Base-by-base conservation (phyloP, 2,329 filamentous ascomycete species). In the Bimuria novae-zelandiae region DNA sequence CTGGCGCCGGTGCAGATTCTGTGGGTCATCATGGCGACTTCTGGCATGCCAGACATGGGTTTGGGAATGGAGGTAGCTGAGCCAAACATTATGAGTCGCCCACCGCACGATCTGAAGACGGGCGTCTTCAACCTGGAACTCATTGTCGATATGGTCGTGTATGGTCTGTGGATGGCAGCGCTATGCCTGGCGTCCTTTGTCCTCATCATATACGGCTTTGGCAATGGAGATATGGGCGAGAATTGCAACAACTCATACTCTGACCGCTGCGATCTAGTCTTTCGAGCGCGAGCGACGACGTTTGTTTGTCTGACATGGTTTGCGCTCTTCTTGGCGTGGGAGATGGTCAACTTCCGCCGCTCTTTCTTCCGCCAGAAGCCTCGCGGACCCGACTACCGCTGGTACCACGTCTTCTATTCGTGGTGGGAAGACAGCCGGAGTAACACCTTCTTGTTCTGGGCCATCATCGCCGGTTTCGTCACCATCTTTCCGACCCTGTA, bases 261-360 rank as follows among this genome's bases (percentile, higher is more conserved):
- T 21, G 25, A 39, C 1, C 11, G 7, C 27, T 62, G 57, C 37
- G 52, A 60, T n/a, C 22, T 52, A 19, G 57, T 62, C 5, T 62
- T 59, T 41, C 36, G 51, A 3, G 87, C 86, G 0, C 83, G 88
- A n/a, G 85, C 85, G 0, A 89, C 87, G 0, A 86, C 83, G 2
- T 90, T 89, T 65, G 85, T 84, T 33, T 86, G 82, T 57, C 79
- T 89, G 44, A 89, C 86, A 1, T 90, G 87, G 87, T 86, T 86
- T 60, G 85, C 86, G 0, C 79, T 89, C 16, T 87, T 90, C 75
- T 77, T 89, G 5, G 87, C 88, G 1, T 90, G 87, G 87, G 87
- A 90, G 68, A 86, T 89, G 80, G 80, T 89, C 58, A 79, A 88
- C 65, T 80, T 86, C 71, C 84, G 87, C 16, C 82, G 84, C 43